Conservation (phyloP, 2,329 filamentous ascomycete genomes). For the Nothopassalora personata region DNA sequence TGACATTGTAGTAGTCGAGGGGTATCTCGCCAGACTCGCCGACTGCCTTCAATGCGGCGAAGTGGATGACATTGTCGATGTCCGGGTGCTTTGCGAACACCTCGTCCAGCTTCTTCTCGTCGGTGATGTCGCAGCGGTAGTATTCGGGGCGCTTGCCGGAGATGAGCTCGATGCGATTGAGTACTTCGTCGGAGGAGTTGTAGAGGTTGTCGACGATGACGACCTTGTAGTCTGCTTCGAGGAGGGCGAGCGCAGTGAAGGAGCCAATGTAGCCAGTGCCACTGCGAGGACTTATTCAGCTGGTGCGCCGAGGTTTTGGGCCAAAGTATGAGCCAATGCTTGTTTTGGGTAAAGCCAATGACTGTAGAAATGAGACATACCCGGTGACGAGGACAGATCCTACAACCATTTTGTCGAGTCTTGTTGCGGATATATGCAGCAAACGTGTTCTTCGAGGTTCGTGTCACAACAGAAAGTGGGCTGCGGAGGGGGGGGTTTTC, state of each 20-base stretch:
- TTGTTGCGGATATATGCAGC: not conserved
- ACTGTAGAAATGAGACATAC: constrained; percentile 7
- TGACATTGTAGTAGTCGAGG: constrained; percentile 96
- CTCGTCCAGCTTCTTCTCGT: constrained; percentile 74
- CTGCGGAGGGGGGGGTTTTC: not conserved
- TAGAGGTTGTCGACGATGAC: constrained; percentile 95
- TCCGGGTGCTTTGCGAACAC: constrained; percentile 85
- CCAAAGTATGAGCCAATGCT: constrained; percentile 1
- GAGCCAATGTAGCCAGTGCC: constrained; percentile 99
- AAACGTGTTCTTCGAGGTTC: not conserved
- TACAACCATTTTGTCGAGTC: constrained; percentile 18
- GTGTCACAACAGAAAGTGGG: not conserved
- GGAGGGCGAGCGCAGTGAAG: constrained; percentile 86
- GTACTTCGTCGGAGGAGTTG: constrained; percentile 87
- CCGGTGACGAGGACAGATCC: constrained; percentile 25
- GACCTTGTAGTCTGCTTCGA: constrained; percentile 92
- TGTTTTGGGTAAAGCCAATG: not conserved
- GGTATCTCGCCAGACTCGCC: constrained; percentile 92
- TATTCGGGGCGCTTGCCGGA: constrained; percentile 81
- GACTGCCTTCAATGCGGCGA: constrained; percentile 96
- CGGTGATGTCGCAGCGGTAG: constrained; percentile 80
- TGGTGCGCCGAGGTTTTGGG: not conserved
- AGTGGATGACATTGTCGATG: constrained; percentile 98
- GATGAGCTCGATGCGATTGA: constrained; percentile 94
- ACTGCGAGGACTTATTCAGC: constrained; percentile 47